phyloP scores from a whole-genome alignment of 2,329 filamentous ascomycete species.

The Colletotrichum paranaense region DNA sequence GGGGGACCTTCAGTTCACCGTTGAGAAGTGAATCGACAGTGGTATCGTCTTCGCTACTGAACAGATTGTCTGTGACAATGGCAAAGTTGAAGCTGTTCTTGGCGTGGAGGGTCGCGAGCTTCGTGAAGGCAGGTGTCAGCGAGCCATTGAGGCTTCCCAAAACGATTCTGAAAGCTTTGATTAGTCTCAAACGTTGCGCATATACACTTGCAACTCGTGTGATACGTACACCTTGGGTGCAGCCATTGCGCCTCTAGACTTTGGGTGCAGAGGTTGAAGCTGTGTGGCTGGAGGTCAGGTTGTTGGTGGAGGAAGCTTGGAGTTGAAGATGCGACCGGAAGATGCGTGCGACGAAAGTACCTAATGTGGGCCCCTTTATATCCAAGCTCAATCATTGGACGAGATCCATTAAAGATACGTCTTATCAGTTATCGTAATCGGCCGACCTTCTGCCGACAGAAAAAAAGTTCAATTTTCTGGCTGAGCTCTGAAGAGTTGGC shows the following conservation, averaged over 20 bases:
- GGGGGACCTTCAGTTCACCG: slow-evolving; percentile 78
- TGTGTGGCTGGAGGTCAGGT: neutral
- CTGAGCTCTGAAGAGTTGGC: slow-evolving; percentile 14
- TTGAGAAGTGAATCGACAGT: slow-evolving; percentile 73
- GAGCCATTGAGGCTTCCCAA: slow-evolving; percentile 86
- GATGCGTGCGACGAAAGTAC: slow-evolving; percentile 20
- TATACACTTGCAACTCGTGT: neutral
- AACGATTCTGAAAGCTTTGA: slow-evolving; percentile 70
- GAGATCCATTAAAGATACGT: neutral
- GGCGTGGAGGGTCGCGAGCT: slow-evolving; percentile 81
- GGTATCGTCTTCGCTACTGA: slow-evolving; percentile 70
- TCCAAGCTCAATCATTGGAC: neutral
- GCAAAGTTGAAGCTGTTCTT: slow-evolving; percentile 92
- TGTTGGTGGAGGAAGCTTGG: slow-evolving; percentile 25
- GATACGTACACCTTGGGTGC: slow-evolving; percentile 59
- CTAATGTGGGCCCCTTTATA: slow-evolving; percentile 24
- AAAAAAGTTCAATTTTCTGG: slow-evolving; percentile 39
- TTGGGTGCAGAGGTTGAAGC: neutral
- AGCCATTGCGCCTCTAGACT: slow-evolving; percentile 50
- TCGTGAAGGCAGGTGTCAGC: slow-evolving; percentile 80
- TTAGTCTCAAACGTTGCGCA: neutral
- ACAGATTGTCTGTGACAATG: slow-evolving; percentile 86
- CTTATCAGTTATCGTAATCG: slow-evolving; percentile 37
- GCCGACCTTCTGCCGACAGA: slow-evolving; percentile 27
- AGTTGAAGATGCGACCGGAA: slow-evolving; percentile 25